A percentile compares a stretch with the other conserved stretches of the same genome.
Conservation (phyloP, 1,139 yeast genomes). For the Kodamaea sp. region DNA sequence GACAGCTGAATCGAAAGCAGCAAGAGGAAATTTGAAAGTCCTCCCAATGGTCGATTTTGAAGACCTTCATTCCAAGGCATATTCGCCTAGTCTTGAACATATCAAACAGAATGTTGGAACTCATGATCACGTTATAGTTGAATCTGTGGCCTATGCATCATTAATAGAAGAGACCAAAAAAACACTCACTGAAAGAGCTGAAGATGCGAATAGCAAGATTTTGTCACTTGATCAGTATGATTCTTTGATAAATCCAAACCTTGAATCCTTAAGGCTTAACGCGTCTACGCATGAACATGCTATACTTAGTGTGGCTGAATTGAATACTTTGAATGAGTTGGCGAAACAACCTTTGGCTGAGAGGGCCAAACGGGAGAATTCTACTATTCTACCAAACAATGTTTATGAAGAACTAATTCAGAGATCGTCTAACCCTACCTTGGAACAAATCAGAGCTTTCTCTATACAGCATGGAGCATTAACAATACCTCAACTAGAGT, state of each 20-base stretch:
- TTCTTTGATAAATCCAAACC: conserved; percentile 11
- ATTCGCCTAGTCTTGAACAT: conserved; percentile 23
- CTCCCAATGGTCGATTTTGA: conserved; percentile 9
- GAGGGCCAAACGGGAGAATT: conserved; percentile 16
- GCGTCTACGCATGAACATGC: conserved; percentile 20
- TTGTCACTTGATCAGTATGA: conserved; percentile 20
- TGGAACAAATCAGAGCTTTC: conserved; percentile 7
- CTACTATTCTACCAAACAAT: conserved; percentile 9
- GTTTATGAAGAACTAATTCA: conserved; percentile 10
- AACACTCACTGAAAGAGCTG: conserved; percentile 22
- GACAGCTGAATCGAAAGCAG: conserved; percentile 24
- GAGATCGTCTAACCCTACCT: conserved; percentile 8
- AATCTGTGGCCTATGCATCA: conserved; percentile 2
- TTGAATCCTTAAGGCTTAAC: conserved; percentile 13
- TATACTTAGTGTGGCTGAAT: conserved; percentile 18
- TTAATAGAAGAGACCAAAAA: conserved; percentile 10
- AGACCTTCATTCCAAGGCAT: conserved; percentile 10
- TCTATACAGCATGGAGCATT: conserved; percentile 11
- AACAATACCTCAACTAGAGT: conserved; percentile 18
- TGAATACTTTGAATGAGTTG: conserved; percentile 10
- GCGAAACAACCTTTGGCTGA: conserved; percentile 16
- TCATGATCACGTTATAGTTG: conserved; percentile 18
- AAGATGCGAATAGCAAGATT: conserved; percentile 19
- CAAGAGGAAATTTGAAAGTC: conserved; percentile 14
- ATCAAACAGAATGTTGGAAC: conserved; percentile 19